A percentile compares a stretch with the other conserved stretches of the same genome.
phyloP scores from a whole-genome alignment of 2,329 filamentous ascomycete genomes.

The Verticillium dahliae region DNA sequence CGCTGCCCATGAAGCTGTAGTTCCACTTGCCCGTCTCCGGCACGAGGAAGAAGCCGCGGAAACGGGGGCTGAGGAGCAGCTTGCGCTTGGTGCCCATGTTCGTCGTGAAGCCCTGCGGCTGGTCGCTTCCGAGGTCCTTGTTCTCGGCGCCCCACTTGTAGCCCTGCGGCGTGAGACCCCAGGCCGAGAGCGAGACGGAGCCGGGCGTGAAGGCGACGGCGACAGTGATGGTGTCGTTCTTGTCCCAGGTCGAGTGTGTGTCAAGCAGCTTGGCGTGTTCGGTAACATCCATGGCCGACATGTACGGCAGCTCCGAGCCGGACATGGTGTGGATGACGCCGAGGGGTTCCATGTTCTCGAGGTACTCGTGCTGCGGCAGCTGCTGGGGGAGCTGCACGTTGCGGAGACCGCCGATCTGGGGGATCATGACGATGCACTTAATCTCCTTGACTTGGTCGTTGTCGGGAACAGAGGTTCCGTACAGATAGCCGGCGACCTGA shows the following conservation, averaged over 20 bases:
- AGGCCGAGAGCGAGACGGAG: conserved; percentile 89
- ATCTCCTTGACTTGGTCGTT: conserved; percentile 97
- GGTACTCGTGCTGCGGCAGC: conserved; percentile 85
- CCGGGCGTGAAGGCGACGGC: conserved; percentile 95
- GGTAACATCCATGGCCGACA: conserved; percentile 92
- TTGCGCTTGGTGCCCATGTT: conserved; percentile 94
- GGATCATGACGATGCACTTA: conserved; percentile 93
- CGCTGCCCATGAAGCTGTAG: conserved; percentile 94
- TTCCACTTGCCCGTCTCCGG: conserved; percentile 91
- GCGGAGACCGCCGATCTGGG: conserved; percentile 88
- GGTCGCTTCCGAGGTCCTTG: conserved; percentile 85
- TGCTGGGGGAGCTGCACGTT: conserved; percentile 87
- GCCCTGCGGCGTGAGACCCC: conserved; percentile 83
- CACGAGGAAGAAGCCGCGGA: conserved; percentile 92
- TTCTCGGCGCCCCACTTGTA: conserved; percentile 98
- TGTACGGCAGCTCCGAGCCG: conserved; percentile 91
- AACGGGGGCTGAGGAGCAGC: conserved; percentile 84
- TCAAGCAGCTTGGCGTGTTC: conserved; percentile 89
- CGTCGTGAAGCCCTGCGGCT: conserved; percentile 88
- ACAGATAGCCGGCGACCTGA: conserved; percentile 93
- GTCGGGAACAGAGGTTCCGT: conserved; percentile 85
- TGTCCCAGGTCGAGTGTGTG: conserved; percentile 69
- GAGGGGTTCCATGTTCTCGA: conserved; percentile 79
- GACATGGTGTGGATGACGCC: conserved; percentile 94
- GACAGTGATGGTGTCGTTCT: conserved; percentile 86